Evolutionary conservation across 2,329 filamentous ascomycete genomes (phyloP).

Genomic region (Graphilbum ipis-grandicollis): DNA sequence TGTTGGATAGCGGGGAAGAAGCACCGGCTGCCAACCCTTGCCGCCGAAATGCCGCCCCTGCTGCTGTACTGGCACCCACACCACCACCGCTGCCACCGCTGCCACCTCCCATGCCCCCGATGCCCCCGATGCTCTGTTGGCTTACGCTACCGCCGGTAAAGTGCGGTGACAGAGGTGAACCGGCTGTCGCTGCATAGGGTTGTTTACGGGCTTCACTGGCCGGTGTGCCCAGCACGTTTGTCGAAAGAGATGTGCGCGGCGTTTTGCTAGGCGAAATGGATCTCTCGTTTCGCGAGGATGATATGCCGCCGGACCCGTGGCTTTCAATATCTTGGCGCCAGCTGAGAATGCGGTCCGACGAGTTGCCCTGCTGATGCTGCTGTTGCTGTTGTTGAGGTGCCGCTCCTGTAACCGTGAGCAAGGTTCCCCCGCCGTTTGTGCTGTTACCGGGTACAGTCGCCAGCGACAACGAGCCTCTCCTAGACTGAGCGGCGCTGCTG

Average conservation of each 20-base stretch:
- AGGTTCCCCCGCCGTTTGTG: background rate
- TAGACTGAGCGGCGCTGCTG: constrained; percentile 27
- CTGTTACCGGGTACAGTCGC: constrained; percentile 2
- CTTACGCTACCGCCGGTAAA: background rate
- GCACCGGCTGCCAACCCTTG: too few species aligned
- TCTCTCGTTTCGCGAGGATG: constrained; percentile 29
- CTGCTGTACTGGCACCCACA: too few species aligned
- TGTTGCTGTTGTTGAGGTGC: background rate
- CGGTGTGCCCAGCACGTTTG: constrained; percentile 18
- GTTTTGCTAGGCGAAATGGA: constrained; percentile 37
- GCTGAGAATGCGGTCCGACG: constrained; percentile 65
- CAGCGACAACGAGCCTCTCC: constrained; percentile 33
- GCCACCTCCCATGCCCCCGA: too few species aligned
- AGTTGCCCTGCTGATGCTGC: constrained; percentile 16
- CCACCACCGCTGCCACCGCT: too few species aligned
- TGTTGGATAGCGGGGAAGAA: too few species aligned
- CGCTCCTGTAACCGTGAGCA: background rate
- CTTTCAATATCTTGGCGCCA: constrained; percentile 59
- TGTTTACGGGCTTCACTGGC: constrained; percentile 28
- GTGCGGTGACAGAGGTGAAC: constrained; percentile 7
- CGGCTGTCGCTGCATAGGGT: constrained; percentile 19
- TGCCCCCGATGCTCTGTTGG: background rate
- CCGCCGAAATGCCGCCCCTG: too few species aligned
- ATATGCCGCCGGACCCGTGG: constrained; percentile 1
- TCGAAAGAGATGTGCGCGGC: constrained; percentile 15